Percentiles rank a stretch among this genome's conserved stretches.
phyloP scores from a whole-genome alignment of 2,329 filamentous ascomycete species.

The Epichloe baconii region DNA sequence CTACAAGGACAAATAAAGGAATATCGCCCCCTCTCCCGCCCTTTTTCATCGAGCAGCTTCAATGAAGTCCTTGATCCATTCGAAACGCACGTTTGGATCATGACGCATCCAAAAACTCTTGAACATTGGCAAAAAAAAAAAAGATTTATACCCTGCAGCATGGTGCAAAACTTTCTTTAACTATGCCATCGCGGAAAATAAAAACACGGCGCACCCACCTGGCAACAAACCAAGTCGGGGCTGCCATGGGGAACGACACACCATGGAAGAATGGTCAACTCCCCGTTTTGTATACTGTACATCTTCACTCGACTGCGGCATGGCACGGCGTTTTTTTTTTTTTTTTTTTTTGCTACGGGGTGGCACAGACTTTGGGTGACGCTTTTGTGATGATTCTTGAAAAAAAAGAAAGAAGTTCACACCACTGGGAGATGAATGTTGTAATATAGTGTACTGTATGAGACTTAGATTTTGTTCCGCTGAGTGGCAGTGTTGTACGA shows the following conservation, averaged over 20 bases:
- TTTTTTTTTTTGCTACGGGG: neutral
- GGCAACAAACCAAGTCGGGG: neutral
- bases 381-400: neutral
- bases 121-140: no score
- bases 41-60: neutral
- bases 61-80: neutral
- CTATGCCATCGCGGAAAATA: neutral
- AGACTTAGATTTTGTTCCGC: neutral
- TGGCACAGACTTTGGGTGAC: slow-evolving; percentile 13
- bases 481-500: neutral
- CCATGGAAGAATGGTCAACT: neutral
- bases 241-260: neutral
- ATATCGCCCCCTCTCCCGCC: no score
- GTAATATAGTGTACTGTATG: slow-evolving; percentile 9
- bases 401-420: slow-evolving; percentile 5
- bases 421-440: slow-evolving; percentile 14
- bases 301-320: slow-evolving; percentile 43
- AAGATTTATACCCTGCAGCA: no score
- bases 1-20: slow-evolving; percentile 63
- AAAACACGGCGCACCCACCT: neutral
- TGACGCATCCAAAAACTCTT: no score
- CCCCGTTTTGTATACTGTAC: slow-evolving; percentile 25
- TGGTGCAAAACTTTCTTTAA: neutral
- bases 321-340: slow-evolving; percentile 34
- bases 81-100: no score